A percentile compares a stretch with the other conserved stretches of the same genome.
Conservation (phyloP, 2,329 filamentous ascomycete genomes). For the Penicillium hordei region DNA sequence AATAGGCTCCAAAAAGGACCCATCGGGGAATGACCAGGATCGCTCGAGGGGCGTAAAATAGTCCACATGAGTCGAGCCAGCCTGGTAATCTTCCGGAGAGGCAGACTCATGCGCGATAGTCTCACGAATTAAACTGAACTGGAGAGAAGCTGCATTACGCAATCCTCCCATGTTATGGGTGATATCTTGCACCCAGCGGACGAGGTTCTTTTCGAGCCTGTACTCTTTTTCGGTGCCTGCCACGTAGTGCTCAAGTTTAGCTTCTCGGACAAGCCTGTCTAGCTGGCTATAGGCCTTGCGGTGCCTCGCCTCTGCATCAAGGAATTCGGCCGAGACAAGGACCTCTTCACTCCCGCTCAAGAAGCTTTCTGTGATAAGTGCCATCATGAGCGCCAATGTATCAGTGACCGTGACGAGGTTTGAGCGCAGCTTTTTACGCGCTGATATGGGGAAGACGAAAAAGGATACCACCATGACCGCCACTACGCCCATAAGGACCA, state of each 20-base stretch:
- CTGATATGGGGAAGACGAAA: constrained; percentile 74
- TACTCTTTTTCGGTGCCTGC: constrained; percentile 78
- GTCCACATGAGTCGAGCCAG: constrained; percentile 19
- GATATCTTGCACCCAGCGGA: constrained; percentile 79
- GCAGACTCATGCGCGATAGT: constrained; percentile 30
- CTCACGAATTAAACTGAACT: constrained; percentile 80
- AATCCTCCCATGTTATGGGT: constrained; percentile 88
- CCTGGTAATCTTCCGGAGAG: constrained; percentile 15
- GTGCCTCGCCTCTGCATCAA: constrained; percentile 62
- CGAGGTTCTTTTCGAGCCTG: constrained; percentile 72
- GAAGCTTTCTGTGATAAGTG: constrained; percentile 78
- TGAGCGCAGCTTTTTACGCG: constrained; percentile 68
- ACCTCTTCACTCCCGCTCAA: constrained; percentile 79
- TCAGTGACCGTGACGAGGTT: constrained; percentile 73
- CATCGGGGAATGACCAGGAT: constrained; percentile 43
- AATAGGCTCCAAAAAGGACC: constrained; percentile 58
- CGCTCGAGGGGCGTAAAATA: constrained; percentile 26
- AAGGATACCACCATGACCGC: constrained; percentile 74
- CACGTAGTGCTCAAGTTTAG: constrained; percentile 85
- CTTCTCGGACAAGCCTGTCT: constrained; percentile 75
- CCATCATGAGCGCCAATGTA: constrained; percentile 76
- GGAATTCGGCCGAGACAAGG: constrained; percentile 65
- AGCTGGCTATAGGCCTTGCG: constrained; percentile 67
- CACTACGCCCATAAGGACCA: constrained; percentile 74
- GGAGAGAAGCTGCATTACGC: constrained; percentile 82